Evolutionary conservation across 2,329 filamentous ascomycete genomes (phyloP).

Genomic region (Plectosphaerella plurivora): DNA sequence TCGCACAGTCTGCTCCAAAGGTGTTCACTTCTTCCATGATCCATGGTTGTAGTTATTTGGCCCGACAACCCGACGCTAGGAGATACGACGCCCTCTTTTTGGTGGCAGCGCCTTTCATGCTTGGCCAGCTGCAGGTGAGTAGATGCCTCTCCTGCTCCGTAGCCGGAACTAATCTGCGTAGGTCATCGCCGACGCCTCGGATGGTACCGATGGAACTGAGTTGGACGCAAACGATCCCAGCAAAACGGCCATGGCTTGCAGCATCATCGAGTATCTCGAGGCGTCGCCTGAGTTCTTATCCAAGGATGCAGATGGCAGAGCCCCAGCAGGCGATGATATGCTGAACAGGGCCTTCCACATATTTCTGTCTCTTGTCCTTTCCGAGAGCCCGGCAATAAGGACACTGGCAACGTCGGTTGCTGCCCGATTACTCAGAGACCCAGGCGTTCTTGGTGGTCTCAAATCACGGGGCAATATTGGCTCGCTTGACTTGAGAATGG

Average conservation of each 20-base stretch:
- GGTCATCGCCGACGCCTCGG: not conserved
- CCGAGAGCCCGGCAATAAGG: conserved; percentile 44
- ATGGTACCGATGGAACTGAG: not conserved
- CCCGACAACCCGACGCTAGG: conserved; percentile 42
- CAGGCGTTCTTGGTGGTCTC: conserved; percentile 28
- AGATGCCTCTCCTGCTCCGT: not conserved
- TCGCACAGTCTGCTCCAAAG: conserved; percentile 50
- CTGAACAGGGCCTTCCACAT: not conserved
- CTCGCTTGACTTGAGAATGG: conserved; percentile 31
- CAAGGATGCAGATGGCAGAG: conserved; percentile 17
- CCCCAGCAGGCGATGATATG: not conserved
- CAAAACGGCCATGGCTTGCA: conserved; percentile 38
- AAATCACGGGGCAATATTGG: conserved; percentile 29
- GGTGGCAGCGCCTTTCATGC: conserved; percentile 52
- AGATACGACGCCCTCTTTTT: conserved; percentile 52
- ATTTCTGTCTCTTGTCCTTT: conserved; percentile 51
- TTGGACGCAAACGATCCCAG: conserved; percentile 25
- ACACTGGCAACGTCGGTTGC: conserved; percentile 42
- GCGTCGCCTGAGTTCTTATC: conserved; percentile 45
- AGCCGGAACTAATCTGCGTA: not conserved
- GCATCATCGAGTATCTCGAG: conserved; percentile 54
- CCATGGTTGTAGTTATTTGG: conserved; percentile 60
- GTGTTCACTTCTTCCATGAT: conserved; percentile 60
- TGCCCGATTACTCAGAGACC: conserved; percentile 39
- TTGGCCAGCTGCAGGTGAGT: conserved; percentile 50